Conservation (phyloP, 345 rosid species). For the Populus euphratica region DNA sequence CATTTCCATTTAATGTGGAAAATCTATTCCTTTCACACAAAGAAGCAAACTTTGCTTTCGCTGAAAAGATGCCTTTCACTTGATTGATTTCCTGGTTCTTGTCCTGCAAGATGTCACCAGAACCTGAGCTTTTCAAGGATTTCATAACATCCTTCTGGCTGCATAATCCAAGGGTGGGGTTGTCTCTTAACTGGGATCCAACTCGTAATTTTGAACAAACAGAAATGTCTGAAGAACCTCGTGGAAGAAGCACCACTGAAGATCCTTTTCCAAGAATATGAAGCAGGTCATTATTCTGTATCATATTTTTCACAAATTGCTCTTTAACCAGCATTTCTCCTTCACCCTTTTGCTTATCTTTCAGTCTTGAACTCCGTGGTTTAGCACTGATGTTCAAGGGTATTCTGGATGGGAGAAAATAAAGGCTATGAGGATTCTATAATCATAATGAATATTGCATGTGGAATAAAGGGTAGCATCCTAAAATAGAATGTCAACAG, state of each 20-base stretch:
- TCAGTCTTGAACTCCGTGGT: slow-evolving; percentile 90
- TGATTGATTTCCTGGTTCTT: slow-evolving; percentile 29
- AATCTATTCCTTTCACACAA: slow-evolving; percentile 51
- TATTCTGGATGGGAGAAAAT: slow-evolving; percentile 46
- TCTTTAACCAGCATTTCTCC: slow-evolving; percentile 82
- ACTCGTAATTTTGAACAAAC: slow-evolving; percentile 63
- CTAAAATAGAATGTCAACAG: slow-evolving; percentile 1
- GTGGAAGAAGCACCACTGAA: slow-evolving; percentile 68
- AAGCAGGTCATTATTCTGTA: slow-evolving; percentile 65
- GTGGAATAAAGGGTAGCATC: not conserved
- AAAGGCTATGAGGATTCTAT: slow-evolving; percentile 12
- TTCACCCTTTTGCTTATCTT: slow-evolving; percentile 84
- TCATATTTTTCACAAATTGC: slow-evolving; percentile 62
- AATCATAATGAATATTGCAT: not conserved
- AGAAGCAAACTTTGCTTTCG: slow-evolving; percentile 59
- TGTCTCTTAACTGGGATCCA: slow-evolving; percentile 57
- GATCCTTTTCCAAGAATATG: slow-evolving; percentile 74
- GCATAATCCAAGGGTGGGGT: slow-evolving; percentile 34
- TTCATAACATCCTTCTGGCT: slow-evolving; percentile 35
- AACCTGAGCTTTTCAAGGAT: slow-evolving; percentile 35
- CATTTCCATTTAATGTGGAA: slow-evolving; percentile 32
- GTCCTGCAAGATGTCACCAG: slow-evolving; percentile 28
- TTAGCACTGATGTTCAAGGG: slow-evolving; percentile 49
- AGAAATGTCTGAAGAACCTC: slow-evolving; percentile 64
- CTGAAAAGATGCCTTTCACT: slow-evolving; percentile 39